Base-by-base conservation (phyloP, 805 yeast genomes). In the Brettanomyces anomalus region DNA sequence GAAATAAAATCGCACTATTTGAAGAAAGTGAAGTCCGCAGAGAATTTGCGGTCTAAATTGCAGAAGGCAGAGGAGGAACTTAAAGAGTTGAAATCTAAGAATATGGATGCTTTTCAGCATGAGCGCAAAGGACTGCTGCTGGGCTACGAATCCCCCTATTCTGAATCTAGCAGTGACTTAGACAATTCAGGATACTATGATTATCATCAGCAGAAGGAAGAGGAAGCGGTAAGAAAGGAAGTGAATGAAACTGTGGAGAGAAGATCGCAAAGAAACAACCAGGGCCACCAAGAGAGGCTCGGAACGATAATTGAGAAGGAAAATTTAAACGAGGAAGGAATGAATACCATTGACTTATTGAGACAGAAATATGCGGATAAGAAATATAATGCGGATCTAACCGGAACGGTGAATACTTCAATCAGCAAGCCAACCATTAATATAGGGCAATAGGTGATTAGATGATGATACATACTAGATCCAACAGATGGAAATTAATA, bases 1-100 rank as follows among this genome's bases (percentile, higher is more conserved):
- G 53, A 52, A 38, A 36, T 50, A 39, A 46, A 43, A 16, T 26
- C 21, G 7, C 42, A 39, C 26, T 38, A 46, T 20, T 46, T 49
- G 24, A 36, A 13, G 4, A 50, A 47, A 28, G 31, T 41, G 7
- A 45, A 41, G 33, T 44, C 48, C 35, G 48, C 49, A 26, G 33
- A 41, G 24, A 15, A 13, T 3, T 31, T 40, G 4, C 17, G 24
- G 15, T 31, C 24, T 7, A 34, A 40, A n/a, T 37, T 39, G 13
- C 16, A 26, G 11, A 15, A 17, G 3, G 10, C 30, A 1, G 37
- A 38, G 21, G 37, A 24, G 4, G 49, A 49, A 15, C 37, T 49
- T 17, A 31, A 41, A 24, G 28, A 7, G 10, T 24, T 24, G 10
- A 24, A 24, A 24, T 24, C 10, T 11, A 24, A 24, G n/a, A n/a